Evolutionary conservation across 129 eudicot species (phyloP), one percentile per base, ranked within the genome.

Genomic region (Saussurea involucrata): DNA sequence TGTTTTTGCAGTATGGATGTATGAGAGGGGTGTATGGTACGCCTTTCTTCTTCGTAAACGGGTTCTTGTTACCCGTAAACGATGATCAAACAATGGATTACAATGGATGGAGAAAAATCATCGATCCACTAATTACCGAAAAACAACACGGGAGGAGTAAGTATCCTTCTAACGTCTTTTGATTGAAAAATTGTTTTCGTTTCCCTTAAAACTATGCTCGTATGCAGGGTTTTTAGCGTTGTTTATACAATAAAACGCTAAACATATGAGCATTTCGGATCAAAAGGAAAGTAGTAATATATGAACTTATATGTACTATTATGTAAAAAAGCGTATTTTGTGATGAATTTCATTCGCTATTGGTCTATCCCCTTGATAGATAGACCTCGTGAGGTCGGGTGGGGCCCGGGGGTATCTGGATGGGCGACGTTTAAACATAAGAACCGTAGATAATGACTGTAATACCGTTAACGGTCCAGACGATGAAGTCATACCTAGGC

Each of bases 21-120:
- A 69, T 87, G 72, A 84, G 93, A 83, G 97, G 96, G 46, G 98
- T 94, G 64, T 89, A 84, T 66, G 98, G 97, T 24, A 86, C 98
- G 0, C 98, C 98, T 0, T 75, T 78, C 68, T 94, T 94, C 89
- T 89, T 83, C n/a, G 88, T 94, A 1, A 94, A 94, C 53, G 98
- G 98, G 13, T 91, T 91, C 73, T 72, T 81, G 13, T 61, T 94
- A 74, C 89, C 96, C 15, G 82, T 83, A 20, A 85, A 69, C 24
- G 96, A 79, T 64, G 86, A 36, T 82, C 90, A 10, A 31, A 18
- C 88, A 4, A 61, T 89, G 1, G 87, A 83, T 68, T 94, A 87
- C 37, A 8, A 77, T 17, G 86, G 82, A 46, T 94, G 97, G 98
- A 91, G 88, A 88, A 82, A 78, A 31, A 69, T 89, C 66, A 76